A percentile compares a stretch with the other conserved stretches of the same genome.
phyloP scores from a whole-genome alignment of 108 stramenopile species.

The Fistulifera pelliculosa region DNA sequence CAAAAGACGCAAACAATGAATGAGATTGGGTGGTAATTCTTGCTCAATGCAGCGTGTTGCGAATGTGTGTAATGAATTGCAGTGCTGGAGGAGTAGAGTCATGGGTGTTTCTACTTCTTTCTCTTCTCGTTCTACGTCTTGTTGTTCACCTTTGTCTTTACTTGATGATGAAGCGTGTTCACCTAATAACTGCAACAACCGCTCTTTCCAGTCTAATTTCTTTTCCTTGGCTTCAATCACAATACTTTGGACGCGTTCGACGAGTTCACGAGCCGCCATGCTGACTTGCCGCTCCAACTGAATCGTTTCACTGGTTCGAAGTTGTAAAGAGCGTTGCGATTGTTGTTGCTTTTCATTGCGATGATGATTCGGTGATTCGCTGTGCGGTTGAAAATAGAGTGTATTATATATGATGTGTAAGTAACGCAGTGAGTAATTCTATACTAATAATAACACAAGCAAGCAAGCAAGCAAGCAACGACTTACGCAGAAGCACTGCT shows the following conservation, averaged over 20 bases:
- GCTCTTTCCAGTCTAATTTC: constrained; percentile 56
- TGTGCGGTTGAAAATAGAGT: too few relatives aligned
- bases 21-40: constrained; percentile 90
- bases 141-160: background rate
- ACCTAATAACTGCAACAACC: constrained; percentile 55
- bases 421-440: too few relatives aligned
- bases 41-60: constrained; percentile 86
- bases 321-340: too few relatives aligned
- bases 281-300: constrained; percentile 61
- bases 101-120: constrained; percentile 33
- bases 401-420: too few relatives aligned
- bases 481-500: too few relatives aligned
- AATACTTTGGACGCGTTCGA: constrained; percentile 70
- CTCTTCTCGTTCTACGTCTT: background rate
- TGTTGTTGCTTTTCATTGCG: too few relatives aligned
- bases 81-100: constrained; percentile 56
- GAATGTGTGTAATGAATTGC: constrained; percentile 62
- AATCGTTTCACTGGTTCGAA: background rate
- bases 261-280: constrained; percentile 61
- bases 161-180: background rate
- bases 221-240: constrained; percentile 66
- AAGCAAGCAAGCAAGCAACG: too few relatives aligned
- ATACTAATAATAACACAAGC: too few relatives aligned
- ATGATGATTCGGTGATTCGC: too few relatives aligned
- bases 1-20: constrained; percentile 87